phyloP scores from a whole-genome alignment of 257 asterid genomes.

The Gentiana dahurica region DNA sequence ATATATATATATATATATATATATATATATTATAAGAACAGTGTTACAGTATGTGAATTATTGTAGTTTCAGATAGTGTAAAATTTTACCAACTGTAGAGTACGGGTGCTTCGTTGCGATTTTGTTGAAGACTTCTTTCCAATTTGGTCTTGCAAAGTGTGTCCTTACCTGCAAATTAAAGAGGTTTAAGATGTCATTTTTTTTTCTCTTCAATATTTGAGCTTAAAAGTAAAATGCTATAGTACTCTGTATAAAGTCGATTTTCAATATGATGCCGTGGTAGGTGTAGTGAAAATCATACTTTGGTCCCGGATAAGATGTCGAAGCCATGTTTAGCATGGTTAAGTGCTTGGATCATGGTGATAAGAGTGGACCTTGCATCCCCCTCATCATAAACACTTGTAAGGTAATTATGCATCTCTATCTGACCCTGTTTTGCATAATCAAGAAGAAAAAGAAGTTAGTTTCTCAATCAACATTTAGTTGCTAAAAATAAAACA shows the following conservation, averaged over 20 bases:
- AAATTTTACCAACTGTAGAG: constrained; percentile 63
- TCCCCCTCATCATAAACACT: constrained; percentile 94
- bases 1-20: too few relatives aligned
- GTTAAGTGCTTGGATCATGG: constrained; percentile 93
- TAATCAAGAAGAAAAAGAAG: constrained; percentile 1
- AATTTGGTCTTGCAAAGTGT: constrained; percentile 34
- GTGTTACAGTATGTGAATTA: background rate
- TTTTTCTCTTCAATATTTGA: background rate
- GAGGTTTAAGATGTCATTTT: background rate
- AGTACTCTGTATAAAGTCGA: background rate
- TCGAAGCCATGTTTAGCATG: constrained; percentile 96
- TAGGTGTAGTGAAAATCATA: too few relatives aligned
- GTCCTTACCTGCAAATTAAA: constrained; percentile 70
- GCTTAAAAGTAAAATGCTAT: too few relatives aligned
- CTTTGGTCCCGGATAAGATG: constrained; percentile 89
- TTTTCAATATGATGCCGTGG: too few relatives aligned
- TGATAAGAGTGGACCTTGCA: constrained; percentile 89
- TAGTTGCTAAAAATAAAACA: background rate
- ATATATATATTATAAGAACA: constrained; percentile 2
- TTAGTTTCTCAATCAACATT: constrained; percentile 1
- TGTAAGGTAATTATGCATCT: constrained; percentile 92
- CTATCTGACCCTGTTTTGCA: constrained; percentile 68
- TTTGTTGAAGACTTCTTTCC: constrained; percentile 79
- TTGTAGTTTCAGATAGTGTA: constrained; percentile 4
- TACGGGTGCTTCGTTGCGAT: constrained; percentile 73